Conservation (phyloP, 73 alveolate genomes). For the Loxodes magnus region DNA sequence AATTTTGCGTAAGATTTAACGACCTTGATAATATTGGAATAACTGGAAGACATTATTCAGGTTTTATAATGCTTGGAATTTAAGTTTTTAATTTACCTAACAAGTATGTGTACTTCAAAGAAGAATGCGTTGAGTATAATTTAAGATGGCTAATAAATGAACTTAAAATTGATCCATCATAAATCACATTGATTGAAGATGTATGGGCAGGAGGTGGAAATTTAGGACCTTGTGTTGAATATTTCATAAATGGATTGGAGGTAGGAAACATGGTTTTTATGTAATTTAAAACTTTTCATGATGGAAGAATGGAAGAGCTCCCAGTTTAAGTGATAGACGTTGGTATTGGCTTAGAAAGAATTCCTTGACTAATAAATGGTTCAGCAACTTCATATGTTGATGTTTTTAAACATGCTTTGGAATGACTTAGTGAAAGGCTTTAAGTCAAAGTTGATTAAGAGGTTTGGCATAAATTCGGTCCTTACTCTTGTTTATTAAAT, state of each 20-base stretch:
- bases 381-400: conserved; percentile 89
- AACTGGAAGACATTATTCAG: conserved; percentile 97
- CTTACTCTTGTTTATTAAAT: conserved; percentile 84
- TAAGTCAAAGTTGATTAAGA: conserved; percentile 60
- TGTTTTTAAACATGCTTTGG: conserved; percentile 78
- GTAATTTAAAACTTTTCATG: conserved; percentile 94
- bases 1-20: conserved; percentile 93
- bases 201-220: conserved; percentile 99
- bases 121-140: conserved; percentile 93
- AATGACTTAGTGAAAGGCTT: conserved; percentile 51
- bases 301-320: conserved; percentile 92
- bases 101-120: conserved; percentile 86
- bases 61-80: conserved; percentile 95
- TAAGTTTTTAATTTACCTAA: conserved; percentile 93
- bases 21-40: conserved; percentile 96
- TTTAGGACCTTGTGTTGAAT: conserved; percentile 96
- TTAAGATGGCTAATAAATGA: conserved; percentile 87
- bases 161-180: conserved; percentile 84
- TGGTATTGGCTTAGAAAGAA: conserved; percentile 97
- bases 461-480: conserved; percentile 95
- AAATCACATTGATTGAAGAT: conserved; percentile 96
- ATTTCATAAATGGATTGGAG: conserved; percentile 92
- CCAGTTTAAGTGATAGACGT: conserved; percentile 89
- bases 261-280: conserved; percentile 97
- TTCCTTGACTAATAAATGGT: conserved; percentile 96